phyloP scores from a whole-genome alignment of 1,284 basidiomycete species.

The Binderoboletus segoi region DNA sequence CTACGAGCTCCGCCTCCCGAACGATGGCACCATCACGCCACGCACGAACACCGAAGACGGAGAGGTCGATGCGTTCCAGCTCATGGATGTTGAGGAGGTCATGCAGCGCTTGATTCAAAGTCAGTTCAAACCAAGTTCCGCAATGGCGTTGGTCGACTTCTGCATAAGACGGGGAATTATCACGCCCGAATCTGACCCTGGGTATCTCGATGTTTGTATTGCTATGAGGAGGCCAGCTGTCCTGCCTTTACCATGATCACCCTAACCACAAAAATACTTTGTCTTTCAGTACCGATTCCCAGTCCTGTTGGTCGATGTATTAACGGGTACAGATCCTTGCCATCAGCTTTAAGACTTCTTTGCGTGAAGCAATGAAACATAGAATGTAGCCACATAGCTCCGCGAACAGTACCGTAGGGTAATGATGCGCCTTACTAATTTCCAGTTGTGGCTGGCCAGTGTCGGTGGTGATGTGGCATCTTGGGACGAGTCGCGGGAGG shows the following conservation, averaged over 20 bases:
- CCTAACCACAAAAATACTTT: neutral
- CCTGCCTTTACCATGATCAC: slow-evolving; percentile 25
- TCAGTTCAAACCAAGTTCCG: slow-evolving; percentile 58
- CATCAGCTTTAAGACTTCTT: neutral
- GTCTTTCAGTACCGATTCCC: neutral
- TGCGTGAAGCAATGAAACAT: neutral
- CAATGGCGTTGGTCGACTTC: slow-evolving; percentile 55
- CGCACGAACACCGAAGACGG: slow-evolving; percentile 41
- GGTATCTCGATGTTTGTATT: slow-evolving; percentile 40
- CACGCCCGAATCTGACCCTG: slow-evolving; percentile 46
- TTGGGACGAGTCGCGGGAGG: too few species aligned
- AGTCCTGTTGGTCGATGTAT: neutral
- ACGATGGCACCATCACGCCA: slow-evolving; percentile 36
- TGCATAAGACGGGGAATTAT: slow-evolving; percentile 51
- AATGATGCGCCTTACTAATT: too few species aligned
- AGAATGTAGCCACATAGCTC: too few species aligned
- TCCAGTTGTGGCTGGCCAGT: too few species aligned
- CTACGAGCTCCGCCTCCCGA: slow-evolving; percentile 43
- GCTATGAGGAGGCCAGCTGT: slow-evolving; percentile 20
- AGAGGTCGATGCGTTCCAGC: slow-evolving; percentile 45
- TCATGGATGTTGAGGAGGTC: slow-evolving; percentile 40
- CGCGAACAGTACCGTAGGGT: too few species aligned
- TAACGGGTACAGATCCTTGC: neutral
- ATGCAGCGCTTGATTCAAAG: slow-evolving; percentile 42
- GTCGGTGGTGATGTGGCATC: too few species aligned